Evolutionary conservation across 345 rosid species (phyloP), one percentile per base, ranked within the genome.

Genomic region (Melastoma malabathricum): DNA sequence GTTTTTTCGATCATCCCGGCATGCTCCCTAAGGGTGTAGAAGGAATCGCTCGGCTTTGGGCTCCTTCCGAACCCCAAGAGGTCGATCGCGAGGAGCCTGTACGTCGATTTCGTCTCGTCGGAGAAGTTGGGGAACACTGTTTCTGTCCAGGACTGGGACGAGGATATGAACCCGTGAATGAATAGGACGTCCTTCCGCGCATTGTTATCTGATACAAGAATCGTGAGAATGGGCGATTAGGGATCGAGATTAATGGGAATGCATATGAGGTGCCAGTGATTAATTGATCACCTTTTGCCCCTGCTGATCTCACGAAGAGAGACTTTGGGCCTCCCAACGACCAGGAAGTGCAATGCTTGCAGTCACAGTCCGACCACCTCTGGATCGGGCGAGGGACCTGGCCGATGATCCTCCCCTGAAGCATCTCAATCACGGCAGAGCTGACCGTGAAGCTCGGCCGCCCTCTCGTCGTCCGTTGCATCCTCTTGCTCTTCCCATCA

Each of bases 301-400:
- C 80, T 53, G 86, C 72, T 3, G 83, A 73, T 62, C 68, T 83
- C n/a, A 93, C 94, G 55, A 69, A 88, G 57, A 93, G 97, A 31
- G 77, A 68, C 50, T 75, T 70, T 53, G 67, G 70, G 57, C 64
- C 48, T 41, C 77, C 67, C 55, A 77, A 71, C 39, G 77, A 54
- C 99, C 99, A 93, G 27, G 74, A 68, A 46, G 71, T 85, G 70
- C 99, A 93, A 58, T 68, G 52, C 41, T 62, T 63, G 60, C 99
- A 92, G 52, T 83, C 94, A 49, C 99, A 92, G 60, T 89, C 97
- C 10, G 95, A 89, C 97, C 97, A 89, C 64, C 47, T 29, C 38
- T 10, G 38, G 38, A 29, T 29, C 38, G 6, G 38, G 2, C 6
- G 38, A 29, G 38, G 38, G 38, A 29, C 38, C 2, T 29, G 38